Evolutionary conservation across 805 yeast species (phyloP), one percentile per base, ranked within the genome.

Genomic region (Wickerhamiella australiensis): DNA sequence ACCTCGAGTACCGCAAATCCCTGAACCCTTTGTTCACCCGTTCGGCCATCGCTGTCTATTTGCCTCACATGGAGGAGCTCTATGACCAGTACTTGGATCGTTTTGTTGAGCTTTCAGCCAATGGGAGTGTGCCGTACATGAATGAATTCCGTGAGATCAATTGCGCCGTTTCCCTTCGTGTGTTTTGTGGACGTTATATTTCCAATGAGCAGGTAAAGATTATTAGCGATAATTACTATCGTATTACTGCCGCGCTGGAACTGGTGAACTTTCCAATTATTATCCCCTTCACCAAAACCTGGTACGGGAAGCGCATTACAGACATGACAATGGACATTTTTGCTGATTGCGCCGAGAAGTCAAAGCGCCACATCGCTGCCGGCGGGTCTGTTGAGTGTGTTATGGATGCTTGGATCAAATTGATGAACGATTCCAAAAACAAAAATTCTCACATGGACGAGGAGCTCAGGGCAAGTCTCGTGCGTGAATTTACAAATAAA

Each of bases 201-300:
- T 80, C 94, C 52, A 94, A 88, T 55, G 94, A 80, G 59, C 95
- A 92, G 69, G 81, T 92, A 61, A 77, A 83, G 67, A 73, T 74
- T 50, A 79, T 92, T 61, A 92, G 96, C 47, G 97, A 90, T 66
- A 87, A 88, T 67, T 92, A 88, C 68, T 92, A 79, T 68, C 71
- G 77, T 56, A 84, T 92, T 57, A 92, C 98, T 12, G 95, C 95
- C 53, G 98, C 98, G 23, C 75, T 92, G 62, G 98, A 92, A 70
- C 77, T 92, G 57, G 98, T 92, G 54, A 92, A 92, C 73, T 92
- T 92, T 79, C 98, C 98, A 54, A 85, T 92, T 60, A 90, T 92
- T 56, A 66, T 92, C 45, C 98, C 98, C 26, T 92, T 75, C 74
- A 87, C 98, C 54, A 92, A 90, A 71, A 82, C 98, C 31, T 92